Percentiles rank a stretch among this genome's conserved stretches.
These are phyloP conservation scores for Mortierella alpina DNA, from an alignment of 192 early-diverging fungal species.

Conservation along the genomic window DNA sequence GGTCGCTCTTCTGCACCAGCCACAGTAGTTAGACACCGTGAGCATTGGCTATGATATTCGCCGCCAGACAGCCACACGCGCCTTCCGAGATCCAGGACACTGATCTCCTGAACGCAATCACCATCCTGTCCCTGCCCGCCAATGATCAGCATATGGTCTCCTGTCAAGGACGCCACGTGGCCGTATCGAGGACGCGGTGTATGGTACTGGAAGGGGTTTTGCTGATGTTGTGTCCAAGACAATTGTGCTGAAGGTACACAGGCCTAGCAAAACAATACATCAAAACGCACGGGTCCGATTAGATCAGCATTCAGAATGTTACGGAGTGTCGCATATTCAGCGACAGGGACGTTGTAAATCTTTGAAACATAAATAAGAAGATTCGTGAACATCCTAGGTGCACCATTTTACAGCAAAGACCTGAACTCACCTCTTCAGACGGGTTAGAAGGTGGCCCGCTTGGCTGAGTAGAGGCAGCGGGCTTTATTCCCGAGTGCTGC, in stretches of 20 bases:
- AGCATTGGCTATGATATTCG: conserved; percentile 6
- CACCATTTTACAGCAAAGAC: background rate
- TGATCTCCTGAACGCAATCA: conserved; percentile 71
- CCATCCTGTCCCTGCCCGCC: conserved; percentile 74
- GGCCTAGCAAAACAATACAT: no score
- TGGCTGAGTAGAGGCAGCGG: no score
- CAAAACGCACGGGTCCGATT: no score
- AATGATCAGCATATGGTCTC: conserved; percentile 67
- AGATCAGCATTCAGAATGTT: no score
- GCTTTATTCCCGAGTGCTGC: no score
- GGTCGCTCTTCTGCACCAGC: conserved; percentile 30
- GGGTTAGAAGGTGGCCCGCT: no score
- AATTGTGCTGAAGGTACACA: background rate
- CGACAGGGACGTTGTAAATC: background rate
- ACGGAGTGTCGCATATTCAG: no score
- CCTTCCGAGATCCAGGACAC: conserved; percentile 69
- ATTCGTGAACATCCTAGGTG: background rate
- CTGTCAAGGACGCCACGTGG: conserved; percentile 69
- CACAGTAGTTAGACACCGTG: conserved; percentile 6
- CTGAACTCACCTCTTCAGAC: background rate
- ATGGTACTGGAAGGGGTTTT: conserved; percentile 30
- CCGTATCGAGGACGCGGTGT: conserved; percentile 71
- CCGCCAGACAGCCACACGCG: conserved; percentile 64
- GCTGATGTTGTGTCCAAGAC: conserved; percentile 7
- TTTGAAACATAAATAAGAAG: background rate